Evolutionary conservation across 352 stramenopile species (phyloP).

Genomic region (Pythium dissotocum): DNA sequence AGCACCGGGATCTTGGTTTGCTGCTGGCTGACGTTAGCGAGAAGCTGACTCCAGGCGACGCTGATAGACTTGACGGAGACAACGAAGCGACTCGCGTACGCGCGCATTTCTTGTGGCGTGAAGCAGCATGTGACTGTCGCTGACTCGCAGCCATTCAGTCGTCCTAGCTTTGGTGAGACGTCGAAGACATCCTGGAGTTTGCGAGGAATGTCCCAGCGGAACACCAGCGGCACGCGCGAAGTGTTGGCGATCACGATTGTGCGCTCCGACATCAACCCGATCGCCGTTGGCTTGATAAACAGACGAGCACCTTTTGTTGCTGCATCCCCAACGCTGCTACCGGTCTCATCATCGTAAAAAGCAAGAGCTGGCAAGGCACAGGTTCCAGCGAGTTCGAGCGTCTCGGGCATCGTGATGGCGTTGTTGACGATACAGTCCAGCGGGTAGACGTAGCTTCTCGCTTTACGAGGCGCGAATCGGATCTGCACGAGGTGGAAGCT

Average conservation of each 20-base stretch:
- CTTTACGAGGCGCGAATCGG: conserved; percentile 58
- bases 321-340: conserved; percentile 6
- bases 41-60: conserved; percentile 34
- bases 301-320: conserved; percentile 39
- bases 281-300: conserved; percentile 83
- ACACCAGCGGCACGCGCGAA: conserved; percentile 87
- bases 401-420: conserved; percentile 41
- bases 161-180: conserved; percentile 64
- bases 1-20: conserved; percentile 38
- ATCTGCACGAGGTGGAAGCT: conserved; percentile 85
- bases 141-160: conserved; percentile 84
- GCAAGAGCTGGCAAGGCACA: conserved; percentile 56
- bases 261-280: conserved; percentile 66
- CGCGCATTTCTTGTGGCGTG: conserved; percentile 66
- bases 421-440: conserved; percentile 82
- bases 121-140: conserved; percentile 71
- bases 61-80: conserved; percentile 76
- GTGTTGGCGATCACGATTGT: conserved; percentile 68
- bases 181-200: conserved; percentile 63
- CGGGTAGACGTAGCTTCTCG: conserved; percentile 48
- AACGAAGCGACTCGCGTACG: conserved; percentile 73
- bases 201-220: conserved; percentile 69
- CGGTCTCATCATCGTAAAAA: conserved; percentile 37
- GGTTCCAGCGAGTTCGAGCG: conserved; percentile 57
- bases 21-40: conserved; percentile 18